Evolutionary conservation across 306 rosid genomes (phyloP), one percentile per base, ranked within the genome.

Genomic region (Senna siamea): DNA sequence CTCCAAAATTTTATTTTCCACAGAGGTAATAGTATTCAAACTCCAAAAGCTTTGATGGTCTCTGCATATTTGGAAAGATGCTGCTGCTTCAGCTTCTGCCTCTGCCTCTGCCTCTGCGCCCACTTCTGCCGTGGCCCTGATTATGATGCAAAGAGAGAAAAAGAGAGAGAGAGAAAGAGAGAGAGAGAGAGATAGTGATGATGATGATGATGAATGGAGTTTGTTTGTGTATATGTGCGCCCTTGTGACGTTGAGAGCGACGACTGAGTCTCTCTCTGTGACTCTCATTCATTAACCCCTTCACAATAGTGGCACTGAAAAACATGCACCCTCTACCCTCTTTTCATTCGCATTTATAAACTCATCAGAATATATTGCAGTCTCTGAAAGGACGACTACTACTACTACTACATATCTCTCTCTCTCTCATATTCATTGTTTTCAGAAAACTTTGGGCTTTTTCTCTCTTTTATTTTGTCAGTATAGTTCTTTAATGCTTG

Each of bases 251-350:
- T 76, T 81, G 97, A 88, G 81, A 87, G 88, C 17, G 90, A 89
- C 92, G 77, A 80, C 59, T 87, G 97, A 73, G 59, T 41, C 80
- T 7, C 22, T 15, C 87, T 77, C 66, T 61, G n/a, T n/a, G n/a
- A 19, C 79, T 84, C 87, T 81, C 88, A 84, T 82, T 82, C 32
- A 53, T 52, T 8, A 80, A 80, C 83, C 11, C 19, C 14, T 60
- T 77, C 74, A n/a, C 78, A 78, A 64, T 84, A 50, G 75, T 87
- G 98, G 94, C 96, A 88, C 98, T 90, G 98, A 92, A 92, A 89
- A 90, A 75, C 91, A 90, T 90, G 98, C 48, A 61, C 9, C 18
- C 30, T 15, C 8, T 61, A 0, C 40, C 32, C 23, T 0, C 28
- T 81, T 82, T 85, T 75, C 35, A 76, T 78, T 85, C 74, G 73